Evolutionary conservation across 2,329 filamentous ascomycete species (phyloP).

Genomic region (Fusarium drepaniforme): DNA sequence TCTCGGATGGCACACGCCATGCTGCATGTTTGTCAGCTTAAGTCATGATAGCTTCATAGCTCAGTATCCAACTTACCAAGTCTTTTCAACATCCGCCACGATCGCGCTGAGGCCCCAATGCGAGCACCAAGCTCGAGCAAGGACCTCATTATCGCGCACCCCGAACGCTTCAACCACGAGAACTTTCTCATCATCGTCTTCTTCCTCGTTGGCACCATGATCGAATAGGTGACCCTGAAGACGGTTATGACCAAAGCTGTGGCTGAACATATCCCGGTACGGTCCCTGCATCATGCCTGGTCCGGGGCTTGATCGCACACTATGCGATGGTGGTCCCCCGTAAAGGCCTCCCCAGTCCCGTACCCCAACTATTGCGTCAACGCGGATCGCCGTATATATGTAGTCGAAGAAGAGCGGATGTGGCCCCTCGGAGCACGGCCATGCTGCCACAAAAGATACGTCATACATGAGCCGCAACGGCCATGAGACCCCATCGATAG

Average conservation of each 20-base stretch:
- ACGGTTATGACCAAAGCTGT: slow-evolving; percentile 37
- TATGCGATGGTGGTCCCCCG: slow-evolving; percentile 43
- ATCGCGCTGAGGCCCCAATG: slow-evolving; percentile 80
- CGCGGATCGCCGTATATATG: slow-evolving; percentile 67
- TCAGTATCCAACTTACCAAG: slow-evolving; percentile 64
- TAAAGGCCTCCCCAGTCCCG: slow-evolving; percentile 72
- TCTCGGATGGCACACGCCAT: slow-evolving; percentile 81
- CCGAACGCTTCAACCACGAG: slow-evolving; percentile 80
- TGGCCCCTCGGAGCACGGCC: slow-evolving; percentile 72
- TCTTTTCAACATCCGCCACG: slow-evolving; percentile 75
- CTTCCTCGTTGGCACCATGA: slow-evolving; percentile 50
- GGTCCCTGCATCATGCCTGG: slow-evolving; percentile 44
- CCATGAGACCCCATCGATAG: slow-evolving; percentile 73
- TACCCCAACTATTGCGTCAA: slow-evolving; percentile 74
- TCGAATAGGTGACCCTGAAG: slow-evolving; percentile 31
- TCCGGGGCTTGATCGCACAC: slow-evolving; percentile 52
- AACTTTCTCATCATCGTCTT: slow-evolving; percentile 72
- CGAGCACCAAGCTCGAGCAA: slow-evolving; percentile 82
- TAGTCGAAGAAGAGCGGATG: slow-evolving; percentile 82
- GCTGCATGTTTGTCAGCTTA: too few species aligned
- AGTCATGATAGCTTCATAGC: background rate
- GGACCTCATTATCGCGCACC: slow-evolving; percentile 80
- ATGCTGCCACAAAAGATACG: slow-evolving; percentile 74
- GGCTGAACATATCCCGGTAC: slow-evolving; percentile 41
- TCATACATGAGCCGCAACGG: slow-evolving; percentile 73